A percentile compares a stretch with the other conserved stretches of the same genome.
Evolutionary conservation across 2,329 filamentous ascomycete species (phyloP).

Genomic region (Fusarium protoensiforme): DNA sequence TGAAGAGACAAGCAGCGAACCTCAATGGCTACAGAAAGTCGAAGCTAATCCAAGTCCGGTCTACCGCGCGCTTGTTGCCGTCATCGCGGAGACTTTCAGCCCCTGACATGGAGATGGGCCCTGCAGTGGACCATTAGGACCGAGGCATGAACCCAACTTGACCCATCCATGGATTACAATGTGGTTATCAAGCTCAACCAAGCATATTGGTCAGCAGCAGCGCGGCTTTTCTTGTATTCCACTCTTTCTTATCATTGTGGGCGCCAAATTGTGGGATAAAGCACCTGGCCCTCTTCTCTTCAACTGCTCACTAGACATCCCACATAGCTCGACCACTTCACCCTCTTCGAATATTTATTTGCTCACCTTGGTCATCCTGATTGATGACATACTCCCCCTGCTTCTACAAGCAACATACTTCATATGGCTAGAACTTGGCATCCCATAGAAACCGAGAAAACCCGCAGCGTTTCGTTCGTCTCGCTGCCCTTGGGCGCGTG

Average conservation of each 20-base stretch:
- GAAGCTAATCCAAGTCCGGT: neutral
- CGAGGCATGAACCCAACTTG: neutral
- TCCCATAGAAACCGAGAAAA: no score
- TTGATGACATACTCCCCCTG: neutral
- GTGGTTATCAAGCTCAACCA: neutral
- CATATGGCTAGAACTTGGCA: no score
- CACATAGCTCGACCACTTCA: neutral
- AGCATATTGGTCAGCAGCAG: neutral
- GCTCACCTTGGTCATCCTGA: neutral
- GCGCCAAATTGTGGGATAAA: neutral
- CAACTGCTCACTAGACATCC: no score
- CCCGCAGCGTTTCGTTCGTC: no score
- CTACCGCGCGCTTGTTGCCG: neutral
- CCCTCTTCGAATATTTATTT: neutral
- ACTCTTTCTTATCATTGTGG: neutral
- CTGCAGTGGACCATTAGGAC: neutral
- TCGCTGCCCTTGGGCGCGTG: no score
- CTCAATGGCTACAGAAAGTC: no score
- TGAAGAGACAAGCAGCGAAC: no score
- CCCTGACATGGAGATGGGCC: neutral
- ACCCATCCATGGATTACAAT: neutral
- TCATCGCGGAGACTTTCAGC: neutral
- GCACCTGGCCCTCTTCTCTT: neutral
- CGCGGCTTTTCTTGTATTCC: neutral
- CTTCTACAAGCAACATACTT: neutral